Base-by-base conservation (phyloP, 345 rosid genomes). In the Crucihimalaya himalaica region DNA sequence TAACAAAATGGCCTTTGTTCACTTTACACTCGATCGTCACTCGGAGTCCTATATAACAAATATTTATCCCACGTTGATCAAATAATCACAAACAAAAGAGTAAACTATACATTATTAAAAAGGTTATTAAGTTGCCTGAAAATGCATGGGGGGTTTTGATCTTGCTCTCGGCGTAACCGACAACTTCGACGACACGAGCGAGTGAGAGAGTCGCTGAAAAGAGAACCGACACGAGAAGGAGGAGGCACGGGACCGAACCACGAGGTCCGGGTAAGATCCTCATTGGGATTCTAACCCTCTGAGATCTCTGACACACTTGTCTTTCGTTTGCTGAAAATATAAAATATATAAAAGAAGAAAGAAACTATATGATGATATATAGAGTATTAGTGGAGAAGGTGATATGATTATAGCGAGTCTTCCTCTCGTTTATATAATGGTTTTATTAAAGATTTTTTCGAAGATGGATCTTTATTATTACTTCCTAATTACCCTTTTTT, bases 11-110 rank as follows among this genome's bases (percentile, higher is more conserved):
- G 14, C 88, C 92, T 16, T 78, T 83, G 34, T 80, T 72, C 0
- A 46, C 63, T 83, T 89, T 84, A 79, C 98, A 93, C 0, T 93
- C 94, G 20, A 93, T 84, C 7, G 80, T 88, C 39, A 89, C 93
- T 1, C 74, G 77, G 28, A 93, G 91, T 64, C 98, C 98, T 90
- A 75, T 4, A 54, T 11, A 37, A 6, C 55, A 57, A 35, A 19
- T 6, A 67, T 46, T 2, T 2, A 62, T 23, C 78, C 59, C 16
- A 50, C 35, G 37, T 28, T 66, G 4, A 8, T 66, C 50, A 58
- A 8, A 28, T 8, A 35, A 28, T 31, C 53, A 57, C 45, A 35
- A 2, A 9, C 1, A 8, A 5, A 4, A 0, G 0, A 5, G 6
- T 18, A 10, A 47, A 47, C 42, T 4, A 45, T 8, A 55, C 34